These are phyloP conservation scores for Gynandropsis gynandra DNA, from an alignment of 345 rosid genomes.

Conservation along the genomic window DNA sequence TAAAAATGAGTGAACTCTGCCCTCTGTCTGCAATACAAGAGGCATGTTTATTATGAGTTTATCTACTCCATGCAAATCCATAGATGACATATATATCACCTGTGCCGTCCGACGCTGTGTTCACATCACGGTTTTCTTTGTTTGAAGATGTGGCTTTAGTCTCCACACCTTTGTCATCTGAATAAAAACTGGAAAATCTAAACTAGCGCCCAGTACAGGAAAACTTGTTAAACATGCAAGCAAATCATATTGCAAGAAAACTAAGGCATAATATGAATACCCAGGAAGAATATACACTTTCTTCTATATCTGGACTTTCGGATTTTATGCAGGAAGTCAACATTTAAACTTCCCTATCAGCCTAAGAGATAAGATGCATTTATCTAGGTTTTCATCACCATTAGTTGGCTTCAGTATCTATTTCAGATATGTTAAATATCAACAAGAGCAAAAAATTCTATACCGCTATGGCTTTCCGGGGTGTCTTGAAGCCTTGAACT, in stretches of 20 bases:
- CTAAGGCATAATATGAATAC: conserved; percentile 10
- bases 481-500: conserved; percentile 18
- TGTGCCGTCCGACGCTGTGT: conserved; percentile 20
- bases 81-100: conserved; percentile 26
- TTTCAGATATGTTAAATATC: not conserved
- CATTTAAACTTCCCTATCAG: conserved; percentile 10
- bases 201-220: conserved; percentile 20
- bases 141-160: conserved; percentile 19
- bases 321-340: conserved; percentile 18
- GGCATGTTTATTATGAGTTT: no score
- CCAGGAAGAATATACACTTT: conserved; percentile 15
- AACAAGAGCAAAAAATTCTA: conserved; percentile 15
- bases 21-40: conserved; percentile 22
- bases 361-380: not conserved
- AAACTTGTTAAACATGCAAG: conserved; percentile 15
- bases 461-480: conserved; percentile 30
- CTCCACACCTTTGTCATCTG: conserved; percentile 17
- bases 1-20: conserved; percentile 28
- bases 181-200: conserved; percentile 18
- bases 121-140: conserved; percentile 27
- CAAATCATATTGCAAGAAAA: not conserved
- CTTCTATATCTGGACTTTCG: conserved; percentile 23
- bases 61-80: conserved; percentile 29
- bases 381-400: not conserved
- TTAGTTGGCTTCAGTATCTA: not conserved